Percentiles rank a stretch among this genome's conserved stretches.
Conservation (phyloP, 176 grass and related monocot genomes). For the Zizania latifolia region DNA sequence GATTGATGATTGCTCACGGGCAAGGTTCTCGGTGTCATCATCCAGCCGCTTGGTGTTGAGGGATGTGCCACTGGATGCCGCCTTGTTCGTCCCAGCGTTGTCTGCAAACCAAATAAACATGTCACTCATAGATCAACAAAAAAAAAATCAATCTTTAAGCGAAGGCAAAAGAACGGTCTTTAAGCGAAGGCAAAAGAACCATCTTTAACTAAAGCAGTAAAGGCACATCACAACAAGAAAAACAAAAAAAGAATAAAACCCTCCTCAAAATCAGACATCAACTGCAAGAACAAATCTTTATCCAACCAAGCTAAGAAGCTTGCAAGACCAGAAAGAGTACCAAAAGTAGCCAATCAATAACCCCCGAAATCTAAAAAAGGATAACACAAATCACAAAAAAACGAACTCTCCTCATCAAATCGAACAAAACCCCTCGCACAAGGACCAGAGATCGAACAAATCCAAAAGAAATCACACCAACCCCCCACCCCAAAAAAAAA, state of each 20-base stretch:
- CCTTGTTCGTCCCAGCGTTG: constrained; percentile 65
- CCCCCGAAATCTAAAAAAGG: neutral
- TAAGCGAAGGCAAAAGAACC: neutral
- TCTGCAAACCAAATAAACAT: constrained; percentile 28
- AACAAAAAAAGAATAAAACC: neutral
- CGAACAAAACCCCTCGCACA: neutral
- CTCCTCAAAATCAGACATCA: neutral
- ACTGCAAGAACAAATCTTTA: neutral
- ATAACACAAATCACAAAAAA: neutral
- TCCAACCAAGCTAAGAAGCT: neutral
- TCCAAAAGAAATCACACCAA: neutral
- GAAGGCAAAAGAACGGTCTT: neutral
- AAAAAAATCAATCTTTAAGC: neutral
- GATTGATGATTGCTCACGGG: constrained; percentile 43
- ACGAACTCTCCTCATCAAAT: neutral
- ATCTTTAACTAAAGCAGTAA: neutral
- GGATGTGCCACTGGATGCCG: constrained; percentile 58
- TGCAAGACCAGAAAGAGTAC: neutral
- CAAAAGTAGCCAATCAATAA: neutral
- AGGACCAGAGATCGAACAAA: neutral
- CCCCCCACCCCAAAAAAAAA: neutral
- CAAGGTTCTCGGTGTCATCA: constrained; percentile 60
- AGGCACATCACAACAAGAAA: neutral
- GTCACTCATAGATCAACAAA: neutral
- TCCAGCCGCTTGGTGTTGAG: constrained; percentile 71